Evolutionary conservation across 177 flowering plant species (phyloP).

Genomic region (Tripterygium wilfordii): DNA sequence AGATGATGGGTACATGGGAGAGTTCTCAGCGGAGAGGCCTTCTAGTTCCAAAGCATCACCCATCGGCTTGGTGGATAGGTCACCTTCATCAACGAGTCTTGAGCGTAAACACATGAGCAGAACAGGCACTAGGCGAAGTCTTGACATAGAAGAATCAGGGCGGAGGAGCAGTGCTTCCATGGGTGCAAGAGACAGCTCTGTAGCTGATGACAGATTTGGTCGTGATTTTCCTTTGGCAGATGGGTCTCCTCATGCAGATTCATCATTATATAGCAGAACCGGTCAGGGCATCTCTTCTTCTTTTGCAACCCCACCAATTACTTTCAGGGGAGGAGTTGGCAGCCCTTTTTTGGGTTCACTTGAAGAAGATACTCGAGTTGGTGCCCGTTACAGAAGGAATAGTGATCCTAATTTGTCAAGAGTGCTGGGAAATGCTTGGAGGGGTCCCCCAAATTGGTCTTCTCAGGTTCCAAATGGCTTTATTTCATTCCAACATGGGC

Average conservation of each 20-base stretch:
- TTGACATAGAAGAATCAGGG: constrained; percentile 67
- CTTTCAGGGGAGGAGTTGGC: constrained; percentile 43
- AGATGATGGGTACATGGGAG: constrained; percentile 30
- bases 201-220: constrained; percentile 41
- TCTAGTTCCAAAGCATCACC: constrained; percentile 51
- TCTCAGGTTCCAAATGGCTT: constrained; percentile 67
- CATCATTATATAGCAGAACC: constrained; percentile 38
- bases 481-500: constrained; percentile 74
- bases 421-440: constrained; percentile 69
- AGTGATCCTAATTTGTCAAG: constrained; percentile 50
- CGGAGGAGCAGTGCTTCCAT: constrained; percentile 42
- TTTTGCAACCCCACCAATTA: constrained; percentile 45
- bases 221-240: constrained; percentile 40
- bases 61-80: constrained; percentile 38
- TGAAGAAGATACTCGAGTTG: constrained; percentile 55
- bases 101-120: constrained; percentile 50
- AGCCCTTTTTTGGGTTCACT: constrained; percentile 40
- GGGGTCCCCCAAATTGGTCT: constrained; percentile 73
- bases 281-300: constrained; percentile 34
- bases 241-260: constrained; percentile 40
- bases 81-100: constrained; percentile 56
- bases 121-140: constrained; percentile 35
- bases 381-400: constrained; percentile 47
- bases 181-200: constrained; percentile 42
- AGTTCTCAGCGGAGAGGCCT: constrained; percentile 47